Base-by-base conservation (phyloP, 2,329 filamentous ascomycete genomes). In the Nectriaceae sp. region DNA sequence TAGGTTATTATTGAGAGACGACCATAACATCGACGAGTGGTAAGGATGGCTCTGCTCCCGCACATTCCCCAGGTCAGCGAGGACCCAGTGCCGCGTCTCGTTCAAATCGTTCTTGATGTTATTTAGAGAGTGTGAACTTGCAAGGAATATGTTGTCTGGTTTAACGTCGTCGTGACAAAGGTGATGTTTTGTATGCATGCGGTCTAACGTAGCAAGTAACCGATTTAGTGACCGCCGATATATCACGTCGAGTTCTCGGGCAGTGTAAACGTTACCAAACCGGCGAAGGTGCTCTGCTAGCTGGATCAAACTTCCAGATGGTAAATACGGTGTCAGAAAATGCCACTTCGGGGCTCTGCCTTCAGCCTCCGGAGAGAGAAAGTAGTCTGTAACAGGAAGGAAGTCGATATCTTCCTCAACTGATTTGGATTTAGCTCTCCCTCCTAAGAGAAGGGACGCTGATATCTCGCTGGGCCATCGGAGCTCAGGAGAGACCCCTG, bases 101-200 rank as follows among this genome's bases (percentile, higher is more conserved):
- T 54, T 44, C n/a, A 44, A 33, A 15, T 21, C 29, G 22, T 21
- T 38, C 19, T 21, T 37, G 19, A 22, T n/a, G 6, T 19, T 35
- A 8, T 8, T 18, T 21, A 42, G 29, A 4, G 41, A 15, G 20
- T 36, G 24, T 40, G 22, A 22, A 3, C 49, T 52, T 1, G 51
- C 50, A 11, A 66, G 49, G 41, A 69, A 65, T 40, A 69, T 62
- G 31, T 68, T 69, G 43, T 63, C 64, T 6, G 58, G 50, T 48
- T 68, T 68, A 42, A 69, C 49, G 37, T 69, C 66, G 38, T 69
- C 66, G 45, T 68, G 65, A 33, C 66, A 69, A 2, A 68, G 57
- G 5, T 53, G 39, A 15, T 59, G 46, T 2, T 52, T 19, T 10
- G 20, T 38, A 50, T 68, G 66, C 39, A 68, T 61, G 18, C 39